Conservation (phyloP, 1,139 yeast genomes). For the Hyphopichia burtonii region DNA sequence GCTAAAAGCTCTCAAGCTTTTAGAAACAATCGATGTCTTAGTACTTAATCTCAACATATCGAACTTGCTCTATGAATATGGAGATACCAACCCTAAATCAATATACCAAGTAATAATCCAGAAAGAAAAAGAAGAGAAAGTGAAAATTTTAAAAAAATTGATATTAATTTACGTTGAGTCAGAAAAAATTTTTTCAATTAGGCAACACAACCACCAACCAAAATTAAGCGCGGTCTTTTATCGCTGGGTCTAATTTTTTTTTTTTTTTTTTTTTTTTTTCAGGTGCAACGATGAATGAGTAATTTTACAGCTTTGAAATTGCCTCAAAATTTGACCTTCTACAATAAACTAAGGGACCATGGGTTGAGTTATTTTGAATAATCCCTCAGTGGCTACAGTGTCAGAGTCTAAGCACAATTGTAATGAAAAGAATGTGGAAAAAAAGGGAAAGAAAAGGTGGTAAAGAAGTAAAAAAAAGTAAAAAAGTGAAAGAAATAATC, state of each 20-base stretch:
- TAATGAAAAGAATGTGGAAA: too few species aligned
- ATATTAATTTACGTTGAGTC: conserved; percentile 5
- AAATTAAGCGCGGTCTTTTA: conserved; percentile 39
- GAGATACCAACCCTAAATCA: too few species aligned
- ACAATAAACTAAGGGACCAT: too few species aligned
- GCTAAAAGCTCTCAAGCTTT: background rate
- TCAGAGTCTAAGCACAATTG: background rate
- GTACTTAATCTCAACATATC: conserved; percentile 1
- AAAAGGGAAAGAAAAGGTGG: too few species aligned
- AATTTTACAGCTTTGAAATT: background rate
- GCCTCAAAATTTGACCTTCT: background rate
- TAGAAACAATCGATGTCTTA: background rate
- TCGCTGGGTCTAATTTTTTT: conserved; percentile 14
- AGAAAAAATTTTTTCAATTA: conserved; percentile 27
- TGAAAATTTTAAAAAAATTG: conserved; percentile 4
- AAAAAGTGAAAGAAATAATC: background rate
- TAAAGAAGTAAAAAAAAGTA: background rate
- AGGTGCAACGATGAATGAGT: background rate
- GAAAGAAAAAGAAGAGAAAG: background rate
- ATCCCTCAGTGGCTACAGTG: background rate
- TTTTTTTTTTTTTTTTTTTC: background rate
- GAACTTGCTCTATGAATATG: background rate
- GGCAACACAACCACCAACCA: conserved; percentile 9
- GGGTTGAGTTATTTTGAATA: background rate
- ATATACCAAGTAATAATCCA: background rate